These are phyloP conservation scores for Boletus austroedulis DNA, from an alignment of 1,284 basidiomycete species.

Conservation along the genomic window DNA sequence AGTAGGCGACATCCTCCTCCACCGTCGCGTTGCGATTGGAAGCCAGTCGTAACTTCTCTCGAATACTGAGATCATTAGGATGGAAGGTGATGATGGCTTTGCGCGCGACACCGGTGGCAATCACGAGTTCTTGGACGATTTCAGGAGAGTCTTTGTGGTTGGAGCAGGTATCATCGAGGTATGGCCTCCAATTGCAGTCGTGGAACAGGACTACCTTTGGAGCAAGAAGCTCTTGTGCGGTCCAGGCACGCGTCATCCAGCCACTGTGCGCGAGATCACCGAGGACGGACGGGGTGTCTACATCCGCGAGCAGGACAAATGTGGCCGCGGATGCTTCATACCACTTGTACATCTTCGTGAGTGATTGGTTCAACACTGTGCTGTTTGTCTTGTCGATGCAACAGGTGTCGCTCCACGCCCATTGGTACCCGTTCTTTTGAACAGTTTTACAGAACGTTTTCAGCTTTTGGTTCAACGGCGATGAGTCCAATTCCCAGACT, in stretches of 20 bases:
- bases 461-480: conserved; percentile 9
- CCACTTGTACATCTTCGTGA: conserved; percentile 15
- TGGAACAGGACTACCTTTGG: conserved; percentile 14
- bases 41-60: background rate
- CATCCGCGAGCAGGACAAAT: conserved; percentile 4
- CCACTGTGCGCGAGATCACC: conserved; percentile 7
- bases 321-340: background rate
- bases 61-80: background rate
- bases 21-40: background rate
- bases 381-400: conserved; percentile 6
- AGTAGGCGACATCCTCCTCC: background rate
- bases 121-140: background rate
- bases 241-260: conserved; percentile 21
- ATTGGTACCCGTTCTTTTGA: background rate
- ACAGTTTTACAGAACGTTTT: conserved; percentile 4
- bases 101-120: background rate
- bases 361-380: conserved; percentile 1
- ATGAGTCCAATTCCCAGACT: conserved; percentile 1
- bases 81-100: background rate
- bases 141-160: background rate
- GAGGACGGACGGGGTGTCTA: background rate
- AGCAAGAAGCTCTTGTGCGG: conserved; percentile 15
- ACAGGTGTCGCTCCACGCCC: conserved; percentile 4
- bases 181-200: conserved; percentile 3
- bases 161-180: background rate